Conservation (phyloP, 345 rosid genomes). For the Linum usitatissimum region DNA sequence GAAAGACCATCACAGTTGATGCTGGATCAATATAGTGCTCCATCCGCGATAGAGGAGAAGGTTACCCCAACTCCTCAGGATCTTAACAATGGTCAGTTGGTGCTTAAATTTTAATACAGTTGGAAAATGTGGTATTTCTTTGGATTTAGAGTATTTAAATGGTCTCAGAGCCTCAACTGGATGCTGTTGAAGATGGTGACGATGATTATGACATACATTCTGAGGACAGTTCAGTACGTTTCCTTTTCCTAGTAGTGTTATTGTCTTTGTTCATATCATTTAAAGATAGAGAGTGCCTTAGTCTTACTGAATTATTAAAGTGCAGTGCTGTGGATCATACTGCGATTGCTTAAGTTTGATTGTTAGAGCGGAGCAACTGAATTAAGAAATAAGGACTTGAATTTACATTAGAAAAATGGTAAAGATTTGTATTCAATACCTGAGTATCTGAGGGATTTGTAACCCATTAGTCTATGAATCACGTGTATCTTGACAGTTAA, state of each 20-base stretch:
- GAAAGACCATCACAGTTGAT: constrained; percentile 40
- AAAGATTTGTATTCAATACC: not conserved
- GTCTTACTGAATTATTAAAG: not conserved
- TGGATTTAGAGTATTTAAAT: constrained; percentile 10
- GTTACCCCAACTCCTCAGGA: constrained; percentile 22
- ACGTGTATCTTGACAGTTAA: not conserved
- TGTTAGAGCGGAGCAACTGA: not conserved
- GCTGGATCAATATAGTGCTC: constrained; percentile 18
- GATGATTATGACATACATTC: constrained; percentile 54
- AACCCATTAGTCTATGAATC: too few relatives aligned
- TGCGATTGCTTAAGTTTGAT: not conserved
- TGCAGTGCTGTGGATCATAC: not conserved
- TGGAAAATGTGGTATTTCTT: not conserved
- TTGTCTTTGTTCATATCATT: constrained; percentile 13
- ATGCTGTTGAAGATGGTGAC: constrained; percentile 37
- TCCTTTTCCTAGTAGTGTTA: not conserved
- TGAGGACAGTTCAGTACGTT: constrained; percentile 68
- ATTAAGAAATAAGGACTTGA: not conserved
- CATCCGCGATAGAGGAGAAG: constrained; percentile 28
- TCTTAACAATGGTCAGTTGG: constrained; percentile 33
- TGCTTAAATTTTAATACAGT: constrained; percentile 7
- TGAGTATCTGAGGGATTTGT: not conserved
- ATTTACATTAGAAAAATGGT: too few relatives aligned
- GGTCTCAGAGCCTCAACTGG: constrained; percentile 35
- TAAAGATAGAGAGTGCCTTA: not conserved